Evolutionary conservation across 2,329 filamentous ascomycete genomes (phyloP), one percentile per base, ranked within the genome.

Genomic region (Tolypocladium nubicola): DNA sequence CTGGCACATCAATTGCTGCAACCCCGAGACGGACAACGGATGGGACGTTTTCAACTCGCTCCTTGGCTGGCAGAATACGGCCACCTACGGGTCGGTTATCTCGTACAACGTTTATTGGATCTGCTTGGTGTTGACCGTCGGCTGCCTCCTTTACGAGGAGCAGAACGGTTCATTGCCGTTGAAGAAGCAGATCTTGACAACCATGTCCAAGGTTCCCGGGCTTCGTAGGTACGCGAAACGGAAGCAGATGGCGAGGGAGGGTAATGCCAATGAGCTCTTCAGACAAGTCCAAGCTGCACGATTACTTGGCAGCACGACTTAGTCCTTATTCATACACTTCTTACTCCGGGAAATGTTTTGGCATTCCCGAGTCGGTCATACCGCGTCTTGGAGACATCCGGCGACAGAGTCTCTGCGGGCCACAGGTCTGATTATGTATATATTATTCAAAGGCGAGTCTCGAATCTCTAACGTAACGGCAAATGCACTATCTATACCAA

Each of bases 1-100:
- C 26, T 93, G 89, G 89, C 89, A 93, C 67, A 82, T 93, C 59
- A 91, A 93, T 69, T 72, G 84, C 73, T 88, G 85, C 70, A 88
- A 80, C 61, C 82, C 86, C 1, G 71, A 80, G 57, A 69, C 84
- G 45, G 82, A 86, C 61, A 84, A 84, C 35, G 84, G 83, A 43
- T 90, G 86, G 86, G 85, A 85, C 53, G 80, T 89, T 59, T 88
- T 90, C 76, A 89, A 89, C 64, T 79, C 85, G 40, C 72, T 90
- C 54, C 76, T 90, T 19, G 87, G 87, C 52, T 90, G 47, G 47
- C 47, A 50, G 13, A 50, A 50, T 30, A 50, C 47, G 1, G 47
- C 47, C 21, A 50, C 47, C 47, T 50, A 50, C 26, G 47, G 47
- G 4, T 50, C 47, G 9, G 47, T 50, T 26, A 50, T 50, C 10